Evolutionary conservation across 805 yeast species (phyloP).

Genomic region (Candida orba): DNA sequence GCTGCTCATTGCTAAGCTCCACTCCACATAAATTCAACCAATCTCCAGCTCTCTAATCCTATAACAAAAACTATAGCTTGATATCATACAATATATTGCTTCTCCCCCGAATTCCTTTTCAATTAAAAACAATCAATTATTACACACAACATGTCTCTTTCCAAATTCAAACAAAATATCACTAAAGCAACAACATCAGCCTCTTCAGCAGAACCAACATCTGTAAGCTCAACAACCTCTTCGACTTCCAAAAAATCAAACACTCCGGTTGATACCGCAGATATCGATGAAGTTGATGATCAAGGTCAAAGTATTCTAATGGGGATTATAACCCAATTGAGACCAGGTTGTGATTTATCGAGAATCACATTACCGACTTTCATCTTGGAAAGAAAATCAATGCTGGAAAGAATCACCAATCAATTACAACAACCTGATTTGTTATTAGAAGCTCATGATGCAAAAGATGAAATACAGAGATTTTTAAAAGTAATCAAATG

Average conservation of each 20-base stretch:
- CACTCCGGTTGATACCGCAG: slow-evolving; percentile 40
- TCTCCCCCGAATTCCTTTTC: neutral
- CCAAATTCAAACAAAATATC: slow-evolving; percentile 11
- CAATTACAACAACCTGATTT: slow-evolving; percentile 75
- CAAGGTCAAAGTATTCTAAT: slow-evolving; percentile 82
- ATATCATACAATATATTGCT: too few relatives aligned
- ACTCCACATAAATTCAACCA: too few relatives aligned
- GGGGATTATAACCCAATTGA: slow-evolving; percentile 83
- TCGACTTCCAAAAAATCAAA: slow-evolving; percentile 1
- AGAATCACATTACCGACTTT: slow-evolving; percentile 93
- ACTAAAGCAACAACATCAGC: neutral
- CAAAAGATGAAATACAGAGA: slow-evolving; percentile 54
- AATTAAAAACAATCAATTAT: too few relatives aligned
- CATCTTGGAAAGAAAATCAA: slow-evolving; percentile 87
- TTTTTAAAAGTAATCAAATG: slow-evolving; percentile 73
- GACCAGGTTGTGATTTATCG: slow-evolving; percentile 88
- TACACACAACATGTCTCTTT: slow-evolving; percentile 10
- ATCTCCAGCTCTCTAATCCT: too few relatives aligned
- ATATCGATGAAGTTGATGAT: slow-evolving; percentile 86
- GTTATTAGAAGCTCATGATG: slow-evolving; percentile 57
- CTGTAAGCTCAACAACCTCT: neutral
- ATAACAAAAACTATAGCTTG: too few relatives aligned
- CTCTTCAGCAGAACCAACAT: neutral
- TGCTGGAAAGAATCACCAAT: slow-evolving; percentile 93
- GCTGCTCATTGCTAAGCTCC: too few relatives aligned